Conservation (phyloP, 2,329 filamentous ascomycete species). For the Fusarium sp. region DNA sequence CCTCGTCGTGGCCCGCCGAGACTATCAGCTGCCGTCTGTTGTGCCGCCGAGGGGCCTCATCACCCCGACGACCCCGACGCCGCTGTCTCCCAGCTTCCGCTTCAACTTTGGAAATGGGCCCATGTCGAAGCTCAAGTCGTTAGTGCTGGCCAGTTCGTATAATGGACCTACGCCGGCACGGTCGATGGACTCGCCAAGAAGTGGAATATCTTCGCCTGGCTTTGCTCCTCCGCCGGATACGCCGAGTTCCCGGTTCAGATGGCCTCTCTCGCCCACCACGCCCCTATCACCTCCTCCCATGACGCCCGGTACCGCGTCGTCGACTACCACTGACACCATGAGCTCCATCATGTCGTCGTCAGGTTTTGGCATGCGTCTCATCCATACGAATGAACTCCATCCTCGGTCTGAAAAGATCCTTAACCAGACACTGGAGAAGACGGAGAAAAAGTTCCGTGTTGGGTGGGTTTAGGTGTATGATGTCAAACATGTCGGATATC, state of each 20-base stretch:
- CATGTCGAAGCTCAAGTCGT: conserved; percentile 49
- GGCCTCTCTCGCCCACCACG: conserved; percentile 54
- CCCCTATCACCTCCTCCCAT: conserved; percentile 57
- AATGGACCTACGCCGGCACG: conserved; percentile 37
- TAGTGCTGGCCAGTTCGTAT: conserved; percentile 45
- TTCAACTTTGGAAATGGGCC: conserved; percentile 49
- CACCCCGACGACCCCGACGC: conserved; percentile 45
- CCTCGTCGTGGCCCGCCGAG: conserved; percentile 67
- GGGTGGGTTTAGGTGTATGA: conserved; percentile 47
- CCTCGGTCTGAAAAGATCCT: conserved; percentile 62
- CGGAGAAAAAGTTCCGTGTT: conserved; percentile 59
- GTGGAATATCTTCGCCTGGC: conserved; percentile 49
- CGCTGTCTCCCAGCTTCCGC: conserved; percentile 48
- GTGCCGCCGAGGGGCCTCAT: conserved; percentile 35
- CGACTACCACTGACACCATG: conserved; percentile 48
- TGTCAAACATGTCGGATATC: too few species aligned
- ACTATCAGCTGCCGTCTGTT: conserved; percentile 64
- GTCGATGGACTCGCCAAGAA: conserved; percentile 37
- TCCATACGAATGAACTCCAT: conserved; percentile 61
- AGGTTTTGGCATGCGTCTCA: conserved; percentile 62
- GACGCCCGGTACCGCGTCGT: conserved; percentile 60
- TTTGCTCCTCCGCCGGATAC: conserved; percentile 48
- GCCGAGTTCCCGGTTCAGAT: conserved; percentile 43
- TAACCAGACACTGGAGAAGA: conserved; percentile 62
- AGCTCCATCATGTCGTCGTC: conserved; percentile 50